These are phyloP conservation scores for Acrodontium crateriforme DNA, from an alignment of 2,329 filamentous ascomycete genomes.

Conservation along the genomic window DNA sequence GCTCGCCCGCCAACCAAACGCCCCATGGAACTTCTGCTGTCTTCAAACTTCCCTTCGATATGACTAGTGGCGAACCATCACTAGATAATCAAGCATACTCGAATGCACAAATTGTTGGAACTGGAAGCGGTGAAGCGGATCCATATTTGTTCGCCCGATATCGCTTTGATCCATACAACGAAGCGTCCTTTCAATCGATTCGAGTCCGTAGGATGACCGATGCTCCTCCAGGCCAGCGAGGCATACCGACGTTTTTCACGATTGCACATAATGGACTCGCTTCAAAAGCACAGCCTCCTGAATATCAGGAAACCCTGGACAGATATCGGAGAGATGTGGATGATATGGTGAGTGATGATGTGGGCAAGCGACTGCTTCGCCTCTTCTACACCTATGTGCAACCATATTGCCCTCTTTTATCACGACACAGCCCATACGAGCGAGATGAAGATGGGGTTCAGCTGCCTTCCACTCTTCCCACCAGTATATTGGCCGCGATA, in stretches of 20 bases:
- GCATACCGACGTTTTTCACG: conserved; percentile 21
- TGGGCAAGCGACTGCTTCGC: conserved; percentile 26
- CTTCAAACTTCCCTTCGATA: conserved; percentile 15
- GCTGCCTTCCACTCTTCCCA: conserved; percentile 21
- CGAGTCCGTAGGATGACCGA: conserved; percentile 20
- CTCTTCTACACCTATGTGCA: conserved; percentile 31
- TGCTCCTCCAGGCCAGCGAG: conserved; percentile 9
- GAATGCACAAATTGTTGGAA: conserved; percentile 21
- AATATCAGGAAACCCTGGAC: conserved; percentile 12
- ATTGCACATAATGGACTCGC: conserved; percentile 22
- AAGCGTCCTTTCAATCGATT: conserved; percentile 18
- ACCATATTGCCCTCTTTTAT: conserved; percentile 31
- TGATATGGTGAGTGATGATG: conserved; percentile 17
- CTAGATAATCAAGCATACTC: conserved; percentile 19
- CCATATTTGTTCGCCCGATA: conserved; percentile 21
- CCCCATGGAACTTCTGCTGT: conserved; percentile 7
- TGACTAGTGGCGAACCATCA: conserved; percentile 17
- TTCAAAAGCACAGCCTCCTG: conserved; percentile 22
- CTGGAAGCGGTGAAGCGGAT: conserved; percentile 21
- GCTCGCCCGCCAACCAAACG: conserved; percentile 12
- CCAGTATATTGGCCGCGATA: conserved; percentile 28
- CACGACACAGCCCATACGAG: conserved; percentile 22
- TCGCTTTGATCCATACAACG: conserved; percentile 21
- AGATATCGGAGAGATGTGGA: conserved; percentile 19
- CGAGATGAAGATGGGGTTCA: conserved; percentile 16